These are phyloP conservation scores for Pyrenula massariospora DNA, from an alignment of 495 filamentous ascomycete genomes.

Conservation along the genomic window DNA sequence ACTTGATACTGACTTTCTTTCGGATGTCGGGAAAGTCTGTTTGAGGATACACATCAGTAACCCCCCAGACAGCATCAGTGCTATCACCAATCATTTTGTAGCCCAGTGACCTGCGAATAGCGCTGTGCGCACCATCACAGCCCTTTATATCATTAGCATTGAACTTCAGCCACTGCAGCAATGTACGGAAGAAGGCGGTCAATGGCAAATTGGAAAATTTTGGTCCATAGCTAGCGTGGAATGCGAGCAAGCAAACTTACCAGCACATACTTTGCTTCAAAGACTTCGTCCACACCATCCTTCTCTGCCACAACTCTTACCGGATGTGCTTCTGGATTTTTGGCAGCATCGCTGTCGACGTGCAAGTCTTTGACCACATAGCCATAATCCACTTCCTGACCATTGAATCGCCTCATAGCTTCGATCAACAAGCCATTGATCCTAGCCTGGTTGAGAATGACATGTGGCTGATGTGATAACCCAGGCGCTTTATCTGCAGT, in stretches of 20 bases:
- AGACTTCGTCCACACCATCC: constrained; percentile 37
- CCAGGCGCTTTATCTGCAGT: constrained; percentile 52
- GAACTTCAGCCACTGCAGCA: too few species aligned
- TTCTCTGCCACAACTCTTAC: constrained; percentile 41
- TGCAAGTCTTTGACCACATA: constrained; percentile 40
- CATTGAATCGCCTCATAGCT: constrained; percentile 29
- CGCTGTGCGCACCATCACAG: constrained; percentile 70
- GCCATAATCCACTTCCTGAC: constrained; percentile 47
- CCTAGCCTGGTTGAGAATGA: constrained; percentile 68
- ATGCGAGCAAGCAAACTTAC: too few species aligned
- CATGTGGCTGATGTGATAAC: constrained; percentile 57
- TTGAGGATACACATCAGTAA: constrained; percentile 65
- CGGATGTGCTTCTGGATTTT: constrained; percentile 33
- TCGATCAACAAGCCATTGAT: constrained; percentile 53
- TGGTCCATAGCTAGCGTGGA: too few species aligned
- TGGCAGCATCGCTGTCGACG: constrained; percentile 30
- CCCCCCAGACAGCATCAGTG: constrained; percentile 66
- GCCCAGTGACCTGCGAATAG: constrained; percentile 53
- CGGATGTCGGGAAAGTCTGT: constrained; percentile 77
- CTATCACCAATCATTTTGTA: constrained; percentile 64
- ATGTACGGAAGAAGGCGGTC: too few species aligned
- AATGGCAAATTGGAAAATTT: too few species aligned
- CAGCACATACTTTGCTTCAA: constrained; percentile 57
- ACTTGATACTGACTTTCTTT: constrained; percentile 37
- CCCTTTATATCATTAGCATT: constrained; percentile 26